Evolutionary conservation across 2,329 filamentous ascomycete species (phyloP).

Genomic region (Lachnum nothofagi): DNA sequence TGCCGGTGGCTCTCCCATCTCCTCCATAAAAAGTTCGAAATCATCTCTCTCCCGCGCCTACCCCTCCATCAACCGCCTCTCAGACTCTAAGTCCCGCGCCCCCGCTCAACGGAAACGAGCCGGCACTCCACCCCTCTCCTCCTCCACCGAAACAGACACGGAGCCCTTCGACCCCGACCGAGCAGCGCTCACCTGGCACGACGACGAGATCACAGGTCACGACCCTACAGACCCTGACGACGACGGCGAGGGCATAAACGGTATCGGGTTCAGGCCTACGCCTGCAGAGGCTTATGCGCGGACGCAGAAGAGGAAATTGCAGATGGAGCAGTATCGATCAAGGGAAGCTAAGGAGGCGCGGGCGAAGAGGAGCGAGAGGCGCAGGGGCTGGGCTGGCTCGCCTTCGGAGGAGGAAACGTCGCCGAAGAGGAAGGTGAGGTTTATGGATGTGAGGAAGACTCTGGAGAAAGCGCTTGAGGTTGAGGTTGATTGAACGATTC

Average conservation of each 20-base stretch:
- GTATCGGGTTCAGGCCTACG: slow-evolving; percentile 62
- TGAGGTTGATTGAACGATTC: slow-evolving; percentile 7
- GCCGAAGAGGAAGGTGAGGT: slow-evolving; percentile 28
- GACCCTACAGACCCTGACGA: slow-evolving; percentile 61
- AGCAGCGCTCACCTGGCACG: slow-evolving; percentile 60
- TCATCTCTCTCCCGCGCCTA: slow-evolving; percentile 22
- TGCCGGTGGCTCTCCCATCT: slow-evolving; percentile 11
- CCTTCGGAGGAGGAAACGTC: slow-evolving; percentile 19
- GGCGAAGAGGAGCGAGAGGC: slow-evolving; percentile 48
- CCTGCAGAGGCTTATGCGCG: slow-evolving; percentile 55
- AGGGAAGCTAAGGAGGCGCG: slow-evolving; percentile 58
- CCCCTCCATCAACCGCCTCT: slow-evolving; percentile 27
- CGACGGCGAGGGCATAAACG: slow-evolving; percentile 63
- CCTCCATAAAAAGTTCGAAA: slow-evolving; percentile 7
- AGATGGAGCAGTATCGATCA: slow-evolving; percentile 58
- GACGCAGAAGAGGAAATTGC: slow-evolving; percentile 52
- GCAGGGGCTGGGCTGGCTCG: slow-evolving; percentile 33
- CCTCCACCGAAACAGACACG: slow-evolving; percentile 8
- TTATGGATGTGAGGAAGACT: too few relatives aligned
- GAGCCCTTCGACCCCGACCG: slow-evolving; percentile 33
- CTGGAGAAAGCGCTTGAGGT: too few relatives aligned
- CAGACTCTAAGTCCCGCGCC: slow-evolving; percentile 27
- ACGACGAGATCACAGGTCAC: slow-evolving; percentile 63
- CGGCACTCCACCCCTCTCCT: slow-evolving; percentile 24
- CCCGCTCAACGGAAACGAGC: slow-evolving; percentile 21